Conservation (phyloP, 768 basidiomycete genomes). For the Pleurotus tuoliensis region DNA sequence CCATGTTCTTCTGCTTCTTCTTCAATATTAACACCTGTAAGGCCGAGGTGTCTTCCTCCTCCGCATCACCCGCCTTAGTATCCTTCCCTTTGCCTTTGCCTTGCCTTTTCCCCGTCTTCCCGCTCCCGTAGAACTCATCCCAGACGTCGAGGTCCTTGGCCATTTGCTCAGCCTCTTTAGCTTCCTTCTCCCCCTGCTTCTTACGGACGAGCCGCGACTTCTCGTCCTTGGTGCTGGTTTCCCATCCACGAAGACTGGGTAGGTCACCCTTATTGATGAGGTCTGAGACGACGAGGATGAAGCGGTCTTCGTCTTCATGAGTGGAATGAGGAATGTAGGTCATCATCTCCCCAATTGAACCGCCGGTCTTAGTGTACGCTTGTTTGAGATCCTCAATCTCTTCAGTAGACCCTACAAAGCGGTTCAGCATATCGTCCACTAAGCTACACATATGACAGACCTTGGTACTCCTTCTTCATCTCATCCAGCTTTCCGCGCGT, state of each 20-base stretch:
- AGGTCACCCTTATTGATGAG: slow-evolving; percentile 65
- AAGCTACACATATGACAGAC: slow-evolving; percentile 64
- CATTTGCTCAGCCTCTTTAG: slow-evolving; percentile 75
- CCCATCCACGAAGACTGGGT: slow-evolving; percentile 58
- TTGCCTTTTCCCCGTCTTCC: slow-evolving; percentile 60
- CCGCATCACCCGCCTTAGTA: slow-evolving; percentile 30
- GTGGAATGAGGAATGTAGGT: slow-evolving; percentile 83
- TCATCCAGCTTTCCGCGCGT: slow-evolving; percentile 86
- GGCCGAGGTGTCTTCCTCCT: slow-evolving; percentile 61
- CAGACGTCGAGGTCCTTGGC: slow-evolving; percentile 90
- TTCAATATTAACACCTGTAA: slow-evolving; percentile 81
- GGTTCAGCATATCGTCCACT: slow-evolving; percentile 72
- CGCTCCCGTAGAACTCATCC: slow-evolving; percentile 88
- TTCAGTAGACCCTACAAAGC: slow-evolving; percentile 69
- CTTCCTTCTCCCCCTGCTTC: slow-evolving; percentile 76
- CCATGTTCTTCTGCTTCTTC: slow-evolving; percentile 61
- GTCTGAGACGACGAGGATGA: slow-evolving; percentile 63
- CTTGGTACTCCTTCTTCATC: slow-evolving; percentile 93
- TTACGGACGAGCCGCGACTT: slow-evolving; percentile 71
- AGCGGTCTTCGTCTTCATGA: slow-evolving; percentile 80
- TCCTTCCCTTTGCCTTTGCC: slow-evolving; percentile 47
- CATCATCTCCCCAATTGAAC: slow-evolving; percentile 81
- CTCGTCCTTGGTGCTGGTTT: slow-evolving; percentile 68
- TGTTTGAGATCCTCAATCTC: slow-evolving; percentile 75
- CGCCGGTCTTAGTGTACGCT: slow-evolving; percentile 69